Conservation (phyloP, 768 basidiomycete genomes). For the Daedaleopsis nitida region DNA sequence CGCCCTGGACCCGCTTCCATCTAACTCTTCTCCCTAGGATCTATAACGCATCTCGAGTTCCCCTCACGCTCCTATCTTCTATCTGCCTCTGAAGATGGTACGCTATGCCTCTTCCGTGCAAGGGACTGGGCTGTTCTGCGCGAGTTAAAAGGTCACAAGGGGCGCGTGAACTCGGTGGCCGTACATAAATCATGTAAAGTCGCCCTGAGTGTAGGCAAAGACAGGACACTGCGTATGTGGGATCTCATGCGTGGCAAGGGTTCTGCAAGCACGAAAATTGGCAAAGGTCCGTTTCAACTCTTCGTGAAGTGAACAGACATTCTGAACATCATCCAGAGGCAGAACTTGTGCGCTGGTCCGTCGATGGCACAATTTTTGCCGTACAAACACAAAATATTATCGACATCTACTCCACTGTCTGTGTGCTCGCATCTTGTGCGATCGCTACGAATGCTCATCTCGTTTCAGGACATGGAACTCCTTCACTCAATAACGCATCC, state of each 20-base stretch:
- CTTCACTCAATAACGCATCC: conserved; percentile 74
- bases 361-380: conserved; percentile 73
- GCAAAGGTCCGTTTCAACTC: conserved; percentile 64
- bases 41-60: conserved; percentile 86
- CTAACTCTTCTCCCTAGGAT: conserved; percentile 53
- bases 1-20: neutral
- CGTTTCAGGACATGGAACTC: conserved; percentile 71
- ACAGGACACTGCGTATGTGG: conserved; percentile 94
- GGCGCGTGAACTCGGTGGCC: conserved; percentile 85
- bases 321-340: conserved; percentile 58
- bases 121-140: conserved; percentile 94
- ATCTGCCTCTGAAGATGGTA: conserved; percentile 91
- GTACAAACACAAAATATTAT: conserved; percentile 77
- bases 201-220: conserved; percentile 88
- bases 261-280: conserved; percentile 84
- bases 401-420: conserved; percentile 72
- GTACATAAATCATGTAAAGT: conserved; percentile 94
- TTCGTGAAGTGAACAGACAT: neutral
- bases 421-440: neutral
- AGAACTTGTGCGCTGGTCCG: conserved; percentile 89
- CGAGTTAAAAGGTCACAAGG: conserved; percentile 89
- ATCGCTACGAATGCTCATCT: neutral
- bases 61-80: conserved; percentile 88
- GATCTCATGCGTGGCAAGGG: conserved; percentile 96
- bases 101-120: conserved; percentile 86